Percentiles rank a stretch among this genome's conserved stretches.
Conservation (phyloP, 2,329 filamentous ascomycete genomes). For the Trichoderma atrobrunneum region DNA sequence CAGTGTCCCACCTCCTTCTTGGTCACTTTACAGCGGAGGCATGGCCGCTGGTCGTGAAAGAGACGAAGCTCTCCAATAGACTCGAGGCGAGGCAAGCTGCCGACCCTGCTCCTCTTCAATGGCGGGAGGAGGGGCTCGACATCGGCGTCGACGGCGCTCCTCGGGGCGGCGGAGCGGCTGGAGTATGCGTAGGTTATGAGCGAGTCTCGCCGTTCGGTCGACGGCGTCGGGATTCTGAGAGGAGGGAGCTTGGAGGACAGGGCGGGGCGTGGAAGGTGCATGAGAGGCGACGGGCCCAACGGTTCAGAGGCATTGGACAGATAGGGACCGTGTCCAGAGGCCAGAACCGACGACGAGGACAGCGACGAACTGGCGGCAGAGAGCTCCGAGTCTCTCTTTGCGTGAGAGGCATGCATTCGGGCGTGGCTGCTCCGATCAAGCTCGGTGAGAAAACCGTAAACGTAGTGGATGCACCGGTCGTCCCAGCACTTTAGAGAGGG, state of each 20-base stretch:
- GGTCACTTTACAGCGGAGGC: constrained; percentile 50
- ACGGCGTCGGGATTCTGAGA: constrained; percentile 31
- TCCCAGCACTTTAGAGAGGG: constrained; percentile 53
- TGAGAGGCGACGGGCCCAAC: constrained; percentile 28
- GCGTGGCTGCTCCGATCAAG: constrained; percentile 52
- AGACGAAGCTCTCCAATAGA: constrained; percentile 57
- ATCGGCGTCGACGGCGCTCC: constrained; percentile 46
- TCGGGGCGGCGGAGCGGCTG: constrained; percentile 33
- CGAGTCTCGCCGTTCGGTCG: constrained; percentile 29
- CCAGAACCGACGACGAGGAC: neutral
- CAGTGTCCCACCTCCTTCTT: constrained; percentile 43
- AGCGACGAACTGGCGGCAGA: constrained; percentile 32
- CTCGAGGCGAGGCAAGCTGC: constrained; percentile 50
- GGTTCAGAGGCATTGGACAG: constrained; percentile 16
- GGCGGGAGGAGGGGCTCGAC: constrained; percentile 53
- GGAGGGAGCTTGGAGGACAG: constrained; percentile 31
- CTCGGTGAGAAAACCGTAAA: constrained; percentile 54
- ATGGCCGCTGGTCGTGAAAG: constrained; percentile 46
- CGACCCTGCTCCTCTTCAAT: constrained; percentile 50
- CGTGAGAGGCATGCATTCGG: constrained; percentile 41
- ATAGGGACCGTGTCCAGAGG: neutral
- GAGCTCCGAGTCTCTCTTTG: constrained; percentile 46
- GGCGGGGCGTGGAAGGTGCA: constrained; percentile 38
- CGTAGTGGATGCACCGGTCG: constrained; percentile 54
- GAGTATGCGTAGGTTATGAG: constrained; percentile 35